phyloP scores from a whole-genome alignment of 1,284 basidiomycete genomes.

The Erythrobasidium hasegawianum region DNA sequence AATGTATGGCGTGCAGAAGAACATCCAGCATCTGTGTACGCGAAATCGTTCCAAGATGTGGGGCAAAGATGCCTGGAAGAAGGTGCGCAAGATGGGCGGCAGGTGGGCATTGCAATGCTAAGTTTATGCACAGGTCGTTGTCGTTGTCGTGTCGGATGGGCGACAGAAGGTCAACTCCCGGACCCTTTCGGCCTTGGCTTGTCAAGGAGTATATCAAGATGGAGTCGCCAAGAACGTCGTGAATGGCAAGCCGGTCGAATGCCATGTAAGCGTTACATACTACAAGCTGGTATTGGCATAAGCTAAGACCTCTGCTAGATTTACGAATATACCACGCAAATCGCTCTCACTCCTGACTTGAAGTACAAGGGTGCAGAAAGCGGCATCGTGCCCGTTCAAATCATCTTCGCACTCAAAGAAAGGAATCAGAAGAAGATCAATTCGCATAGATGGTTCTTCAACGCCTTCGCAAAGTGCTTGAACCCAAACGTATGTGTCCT shows the following conservation, averaged over 20 bases:
- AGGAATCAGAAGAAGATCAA: constrained; percentile 46
- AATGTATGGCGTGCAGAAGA: constrained; percentile 83
- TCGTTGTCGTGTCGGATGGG: constrained; percentile 81
- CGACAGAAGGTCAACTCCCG: constrained; percentile 78
- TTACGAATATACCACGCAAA: constrained; percentile 36
- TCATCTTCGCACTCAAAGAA: constrained; percentile 50
- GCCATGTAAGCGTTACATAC: constrained; percentile 47
- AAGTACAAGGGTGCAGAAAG: constrained; percentile 49
- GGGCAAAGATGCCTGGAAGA: constrained; percentile 97
- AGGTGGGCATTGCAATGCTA: background rate
- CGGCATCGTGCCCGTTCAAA: constrained; percentile 48
- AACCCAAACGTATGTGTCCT: constrained; percentile 84
- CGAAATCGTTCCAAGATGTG: constrained; percentile 81
- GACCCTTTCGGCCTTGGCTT: constrained; percentile 66
- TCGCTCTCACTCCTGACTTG: constrained; percentile 47
- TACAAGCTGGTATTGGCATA: no score
- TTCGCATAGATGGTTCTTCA: constrained; percentile 51
- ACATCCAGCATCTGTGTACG: constrained; percentile 70
- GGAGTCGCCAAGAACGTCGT: constrained; percentile 55
- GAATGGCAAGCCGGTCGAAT: constrained; percentile 54
- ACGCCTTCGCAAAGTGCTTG: constrained; percentile 50
- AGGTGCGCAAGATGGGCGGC: constrained; percentile 52
- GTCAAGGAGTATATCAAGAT: constrained; percentile 63
- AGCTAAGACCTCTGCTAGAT: constrained; percentile 13
- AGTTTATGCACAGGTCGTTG: constrained; percentile 57